A percentile compares a stretch with the other conserved stretches of the same genome.
phyloP scores from a whole-genome alignment of 768 basidiomycete genomes.

The Phlebiopsis gigantea region DNA sequence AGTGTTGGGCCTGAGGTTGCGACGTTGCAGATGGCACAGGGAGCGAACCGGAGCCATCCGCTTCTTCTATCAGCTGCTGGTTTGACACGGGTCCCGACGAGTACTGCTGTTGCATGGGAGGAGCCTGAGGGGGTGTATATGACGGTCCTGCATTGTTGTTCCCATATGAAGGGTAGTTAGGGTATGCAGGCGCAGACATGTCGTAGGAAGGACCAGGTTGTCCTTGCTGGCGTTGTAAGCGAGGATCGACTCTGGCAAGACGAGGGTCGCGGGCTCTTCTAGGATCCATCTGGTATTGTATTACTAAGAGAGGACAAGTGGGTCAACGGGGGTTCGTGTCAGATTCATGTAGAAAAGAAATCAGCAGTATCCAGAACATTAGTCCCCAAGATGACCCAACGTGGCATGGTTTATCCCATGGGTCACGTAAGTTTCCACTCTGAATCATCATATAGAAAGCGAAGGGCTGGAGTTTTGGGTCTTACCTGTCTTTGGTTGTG shows the following conservation, averaged over 20 bases:
- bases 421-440: slow-evolving; percentile 88
- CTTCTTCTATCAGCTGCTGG: slow-evolving; percentile 23
- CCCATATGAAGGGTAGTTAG: not conserved
- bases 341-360: slow-evolving; percentile 16
- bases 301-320: no score
- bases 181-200: slow-evolving; percentile 13
- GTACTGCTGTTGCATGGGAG: slow-evolving; percentile 15
- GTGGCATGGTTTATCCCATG: slow-evolving; percentile 25
- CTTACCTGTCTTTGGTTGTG: not conserved
- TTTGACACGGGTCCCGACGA: slow-evolving; percentile 21
- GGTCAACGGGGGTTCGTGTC: no score
- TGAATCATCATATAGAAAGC: slow-evolving; percentile 68
- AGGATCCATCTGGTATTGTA: slow-evolving; percentile 57
- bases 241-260: slow-evolving; percentile 64
- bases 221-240: slow-evolving; percentile 40
- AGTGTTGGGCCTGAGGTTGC: not conserved
- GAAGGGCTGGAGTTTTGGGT: not conserved
- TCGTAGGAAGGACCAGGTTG: slow-evolving; percentile 35
- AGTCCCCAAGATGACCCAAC: slow-evolving; percentile 74
- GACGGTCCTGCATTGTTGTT: slow-evolving; percentile 2
- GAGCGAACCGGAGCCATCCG: slow-evolving; percentile 16
- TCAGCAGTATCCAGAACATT: slow-evolving; percentile 97
- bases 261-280: slow-evolving; percentile 78
- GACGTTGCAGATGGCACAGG: slow-evolving; percentile 2
- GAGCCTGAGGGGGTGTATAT: slow-evolving; percentile 16